phyloP scores from a whole-genome alignment of 1,284 basidiomycete genomes.

The Moesziomyces sp. region DNA sequence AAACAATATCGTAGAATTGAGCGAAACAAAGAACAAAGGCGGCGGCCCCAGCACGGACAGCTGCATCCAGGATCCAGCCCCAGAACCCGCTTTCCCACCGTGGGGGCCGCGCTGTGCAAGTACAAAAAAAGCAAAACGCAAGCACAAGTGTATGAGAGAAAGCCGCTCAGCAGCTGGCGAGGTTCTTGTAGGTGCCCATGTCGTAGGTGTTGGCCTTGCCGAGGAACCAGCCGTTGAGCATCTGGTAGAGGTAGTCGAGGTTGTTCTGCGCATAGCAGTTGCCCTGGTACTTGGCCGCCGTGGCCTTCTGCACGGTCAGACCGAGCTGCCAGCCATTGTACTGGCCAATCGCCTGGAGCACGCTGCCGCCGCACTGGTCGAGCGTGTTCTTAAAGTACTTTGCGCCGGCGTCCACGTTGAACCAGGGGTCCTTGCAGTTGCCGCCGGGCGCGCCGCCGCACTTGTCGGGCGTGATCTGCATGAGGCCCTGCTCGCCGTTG shows the following conservation, averaged over 20 bases:
- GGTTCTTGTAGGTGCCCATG: conserved; percentile 45
- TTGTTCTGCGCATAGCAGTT: conserved; percentile 57
- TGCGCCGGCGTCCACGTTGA: conserved; percentile 54
- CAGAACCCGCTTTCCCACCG: too few relatives aligned
- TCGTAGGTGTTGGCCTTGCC: conserved; percentile 41
- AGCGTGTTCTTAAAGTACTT: conserved; percentile 53
- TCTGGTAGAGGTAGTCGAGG: conserved; percentile 56
- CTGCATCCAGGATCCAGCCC: too few relatives aligned
- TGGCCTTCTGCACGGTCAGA: conserved; percentile 41
- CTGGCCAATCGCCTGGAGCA: conserved; percentile 46
- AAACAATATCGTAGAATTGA: too few relatives aligned
- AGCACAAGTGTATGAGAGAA: too few relatives aligned
- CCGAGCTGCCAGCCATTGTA: conserved; percentile 59
- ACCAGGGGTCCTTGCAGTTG: conserved; percentile 50
- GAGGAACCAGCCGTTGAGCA: conserved; percentile 57
- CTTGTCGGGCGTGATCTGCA: conserved; percentile 63
- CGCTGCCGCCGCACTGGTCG: conserved; percentile 35
- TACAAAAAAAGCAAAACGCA: too few relatives aligned
- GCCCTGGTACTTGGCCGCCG: conserved; percentile 35
- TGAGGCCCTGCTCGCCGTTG: conserved; percentile 59
- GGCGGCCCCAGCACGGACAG: too few relatives aligned
- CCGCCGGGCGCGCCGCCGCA: conserved; percentile 49
- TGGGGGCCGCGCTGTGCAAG: too few relatives aligned
- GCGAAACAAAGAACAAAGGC: too few relatives aligned
- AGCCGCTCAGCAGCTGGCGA: conserved; percentile 19